Conservation (phyloP, 1,139 yeast genomes). For the Geotrichum macrosporum region DNA sequence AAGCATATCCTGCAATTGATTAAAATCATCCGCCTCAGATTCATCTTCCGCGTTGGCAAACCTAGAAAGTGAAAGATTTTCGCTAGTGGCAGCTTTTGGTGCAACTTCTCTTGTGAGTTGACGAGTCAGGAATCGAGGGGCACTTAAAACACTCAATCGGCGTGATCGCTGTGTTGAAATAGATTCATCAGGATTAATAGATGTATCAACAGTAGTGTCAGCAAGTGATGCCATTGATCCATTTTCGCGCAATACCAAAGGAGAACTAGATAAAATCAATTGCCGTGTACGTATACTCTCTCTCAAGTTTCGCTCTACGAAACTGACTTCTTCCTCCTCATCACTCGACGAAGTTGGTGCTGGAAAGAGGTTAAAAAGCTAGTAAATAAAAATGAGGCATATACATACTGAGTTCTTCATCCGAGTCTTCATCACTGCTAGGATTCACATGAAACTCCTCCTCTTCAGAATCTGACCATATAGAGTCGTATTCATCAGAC, state of each 20-base stretch:
- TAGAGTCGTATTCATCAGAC: conserved; percentile 25
- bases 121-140: conserved; percentile 1
- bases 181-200: background rate
- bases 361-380: background rate
- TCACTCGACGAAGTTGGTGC: conserved; percentile 11
- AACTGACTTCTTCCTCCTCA: conserved; percentile 11
- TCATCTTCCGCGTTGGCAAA: background rate
- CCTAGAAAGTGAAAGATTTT: background rate
- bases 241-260: background rate
- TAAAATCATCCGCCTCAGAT: conserved; percentile 5
- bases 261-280: background rate
- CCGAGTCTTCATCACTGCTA: conserved; percentile 15
- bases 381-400: background rate
- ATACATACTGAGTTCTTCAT: conserved; percentile 9
- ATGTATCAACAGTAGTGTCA: background rate
- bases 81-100: background rate
- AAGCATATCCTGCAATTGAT: conserved; percentile 9
- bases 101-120: conserved; percentile 3
- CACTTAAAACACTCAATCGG: background rate
- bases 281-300: conserved; percentile 14
- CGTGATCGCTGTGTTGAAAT: conserved; percentile 1
- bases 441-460: conserved; percentile 28
- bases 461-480: conserved; percentile 28
- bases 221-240: background rate
- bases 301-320: conserved; percentile 6